Evolutionary conservation across 2,329 filamentous ascomycete species (phyloP).

Genomic region (Penicillium sp.): DNA sequence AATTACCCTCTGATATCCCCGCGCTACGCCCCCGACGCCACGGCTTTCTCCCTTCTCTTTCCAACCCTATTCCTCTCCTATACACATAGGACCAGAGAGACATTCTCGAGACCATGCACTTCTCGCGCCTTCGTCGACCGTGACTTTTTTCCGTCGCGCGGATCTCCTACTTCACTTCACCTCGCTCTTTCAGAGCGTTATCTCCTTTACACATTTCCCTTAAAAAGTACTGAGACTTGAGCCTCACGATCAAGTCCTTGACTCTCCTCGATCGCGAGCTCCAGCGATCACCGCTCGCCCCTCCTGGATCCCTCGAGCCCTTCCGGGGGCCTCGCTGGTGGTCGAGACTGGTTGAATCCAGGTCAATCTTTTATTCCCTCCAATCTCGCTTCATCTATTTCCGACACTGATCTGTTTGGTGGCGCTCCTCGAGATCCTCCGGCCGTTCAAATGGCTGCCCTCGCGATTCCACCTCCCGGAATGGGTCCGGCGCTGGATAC

Average conservation of each 20-base stretch:
- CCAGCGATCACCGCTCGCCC: slow-evolving; percentile 39
- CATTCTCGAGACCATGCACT: slow-evolving; percentile 18
- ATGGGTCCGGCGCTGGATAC: slow-evolving; percentile 59
- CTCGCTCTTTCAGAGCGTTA: neutral
- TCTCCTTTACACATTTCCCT: neutral
- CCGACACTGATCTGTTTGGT: slow-evolving; percentile 40
- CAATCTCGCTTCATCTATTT: slow-evolving; percentile 26
- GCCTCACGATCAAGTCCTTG: slow-evolving; percentile 5
- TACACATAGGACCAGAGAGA: neutral
- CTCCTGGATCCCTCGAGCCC: slow-evolving; percentile 48
- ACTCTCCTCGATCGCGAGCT: slow-evolving; percentile 24
- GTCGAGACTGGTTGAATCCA: slow-evolving; percentile 43
- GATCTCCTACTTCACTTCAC: neutral
- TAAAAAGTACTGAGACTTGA: neutral
- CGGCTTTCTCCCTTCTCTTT: slow-evolving; percentile 7
- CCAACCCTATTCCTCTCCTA: neutral
- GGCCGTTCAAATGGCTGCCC: slow-evolving; percentile 57
- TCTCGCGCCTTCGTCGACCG: slow-evolving; percentile 17
- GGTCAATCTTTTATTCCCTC: slow-evolving; percentile 26
- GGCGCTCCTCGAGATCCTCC: slow-evolving; percentile 41
- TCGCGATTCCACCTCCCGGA: slow-evolving; percentile 55
- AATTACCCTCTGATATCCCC: slow-evolving; percentile 10
- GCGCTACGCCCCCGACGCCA: slow-evolving; percentile 18
- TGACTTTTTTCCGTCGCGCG: slow-evolving; percentile 10
- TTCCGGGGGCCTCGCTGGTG: slow-evolving; percentile 45